Evolutionary conservation across 495 filamentous ascomycete genomes (phyloP).

Genomic region (Bathelium albidoporum): DNA sequence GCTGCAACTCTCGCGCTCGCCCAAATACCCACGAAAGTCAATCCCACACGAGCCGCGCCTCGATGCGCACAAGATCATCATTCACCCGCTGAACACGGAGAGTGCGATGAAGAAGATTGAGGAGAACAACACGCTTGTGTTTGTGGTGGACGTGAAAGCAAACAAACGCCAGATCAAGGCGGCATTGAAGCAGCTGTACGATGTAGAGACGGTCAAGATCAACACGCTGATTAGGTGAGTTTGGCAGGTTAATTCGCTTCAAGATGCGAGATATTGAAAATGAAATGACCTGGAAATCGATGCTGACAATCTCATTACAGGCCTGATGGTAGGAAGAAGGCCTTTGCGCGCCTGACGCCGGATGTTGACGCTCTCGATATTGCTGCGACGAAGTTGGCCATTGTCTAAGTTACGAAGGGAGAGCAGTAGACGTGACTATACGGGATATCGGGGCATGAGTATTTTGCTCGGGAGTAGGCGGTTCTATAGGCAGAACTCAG

Average conservation of each 20-base stretch:
- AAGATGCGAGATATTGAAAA: slow-evolving; percentile 16
- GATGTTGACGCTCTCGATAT: slow-evolving; percentile 99
- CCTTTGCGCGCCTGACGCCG: slow-evolving; percentile 83
- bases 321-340: slow-evolving; percentile 97
- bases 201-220: slow-evolving; percentile 95
- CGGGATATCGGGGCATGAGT: background rate
- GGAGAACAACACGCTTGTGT: slow-evolving; percentile 99
- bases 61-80: slow-evolving; percentile 71
- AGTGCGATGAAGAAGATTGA: slow-evolving; percentile 98
- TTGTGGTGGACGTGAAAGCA: slow-evolving; percentile 95
- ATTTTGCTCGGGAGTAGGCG: background rate
- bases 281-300: background rate
- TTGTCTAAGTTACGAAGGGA: slow-evolving; percentile 57
- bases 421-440: background rate
- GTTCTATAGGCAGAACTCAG: too few relatives aligned
- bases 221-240: slow-evolving; percentile 92
- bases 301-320: slow-evolving; percentile 37
- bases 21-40: slow-evolving; percentile 95
- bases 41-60: slow-evolving; percentile 81
- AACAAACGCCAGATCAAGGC: slow-evolving; percentile 99
- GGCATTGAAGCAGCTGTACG: slow-evolving; percentile 98
- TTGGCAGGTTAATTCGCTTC: background rate
- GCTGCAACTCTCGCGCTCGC: slow-evolving; percentile 75
- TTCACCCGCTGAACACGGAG: slow-evolving; percentile 81
- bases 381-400: slow-evolving; percentile 94